Evolutionary conservation across 2,329 filamentous ascomycete species (phyloP).

Genomic region (Trichoderma asperellum): DNA sequence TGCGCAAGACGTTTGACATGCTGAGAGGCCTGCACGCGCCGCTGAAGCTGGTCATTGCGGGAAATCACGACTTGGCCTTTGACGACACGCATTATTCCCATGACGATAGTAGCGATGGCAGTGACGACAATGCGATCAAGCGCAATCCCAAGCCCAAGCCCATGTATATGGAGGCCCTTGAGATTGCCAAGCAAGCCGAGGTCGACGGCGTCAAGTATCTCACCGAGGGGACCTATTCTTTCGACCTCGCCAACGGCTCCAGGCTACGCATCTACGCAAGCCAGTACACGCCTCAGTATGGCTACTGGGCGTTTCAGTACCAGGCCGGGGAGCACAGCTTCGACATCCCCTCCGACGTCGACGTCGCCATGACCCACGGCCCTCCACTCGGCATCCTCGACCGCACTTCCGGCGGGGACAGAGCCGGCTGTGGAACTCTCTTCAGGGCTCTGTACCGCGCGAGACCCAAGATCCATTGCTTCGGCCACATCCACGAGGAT

Average conservation of each 20-base stretch:
- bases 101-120: constrained; percentile 18
- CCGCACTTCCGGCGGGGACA: constrained; percentile 34
- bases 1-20: constrained; percentile 46
- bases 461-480: constrained; percentile 56
- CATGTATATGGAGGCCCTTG: constrained; percentile 41
- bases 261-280: constrained; percentile 56
- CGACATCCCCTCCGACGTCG: constrained; percentile 41
- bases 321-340: constrained; percentile 44
- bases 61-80: constrained; percentile 57
- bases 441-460: constrained; percentile 50
- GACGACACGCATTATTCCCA: constrained; percentile 37
- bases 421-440: constrained; percentile 50
- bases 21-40: constrained; percentile 50
- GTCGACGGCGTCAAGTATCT: constrained; percentile 51
- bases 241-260: constrained; percentile 55
- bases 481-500: constrained; percentile 62
- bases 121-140: neutral
- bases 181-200: constrained; percentile 46
- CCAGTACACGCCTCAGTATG: constrained; percentile 53
- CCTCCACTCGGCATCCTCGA: constrained; percentile 59
- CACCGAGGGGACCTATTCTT: constrained; percentile 52
- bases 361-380: constrained; percentile 60
- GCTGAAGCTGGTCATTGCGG: constrained; percentile 58
- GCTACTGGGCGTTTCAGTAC: constrained; percentile 58
- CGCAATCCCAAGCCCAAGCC: neutral